Evolutionary conservation across 108 stramenopile genomes (phyloP).

Genomic region (Cyclostephanos tholiformis): DNA sequence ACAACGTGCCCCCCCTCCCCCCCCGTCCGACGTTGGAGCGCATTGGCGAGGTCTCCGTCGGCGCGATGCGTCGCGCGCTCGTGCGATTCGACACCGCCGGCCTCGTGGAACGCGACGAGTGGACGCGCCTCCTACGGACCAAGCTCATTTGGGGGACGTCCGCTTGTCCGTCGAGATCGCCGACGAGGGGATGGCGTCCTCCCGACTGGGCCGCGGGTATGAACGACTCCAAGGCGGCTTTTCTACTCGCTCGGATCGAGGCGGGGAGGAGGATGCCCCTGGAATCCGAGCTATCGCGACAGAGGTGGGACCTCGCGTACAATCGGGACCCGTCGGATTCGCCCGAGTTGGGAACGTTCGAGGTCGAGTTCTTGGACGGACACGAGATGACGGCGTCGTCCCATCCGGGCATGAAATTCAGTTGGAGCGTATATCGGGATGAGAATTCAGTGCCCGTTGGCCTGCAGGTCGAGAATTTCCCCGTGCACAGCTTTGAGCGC

Average conservation of each 20-base stretch:
- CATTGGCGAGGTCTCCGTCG: not conserved
- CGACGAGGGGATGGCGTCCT: not conserved
- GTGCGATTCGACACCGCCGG: not conserved
- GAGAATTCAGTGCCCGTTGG: not conserved
- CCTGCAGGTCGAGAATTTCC: not conserved
- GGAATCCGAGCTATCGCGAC: not conserved
- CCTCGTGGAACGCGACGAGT: not conserved
- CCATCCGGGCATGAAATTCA: not conserved
- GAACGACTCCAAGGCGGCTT: not conserved
- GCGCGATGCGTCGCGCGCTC: no score
- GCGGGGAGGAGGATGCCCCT: no score
- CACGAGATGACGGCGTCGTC: not conserved
- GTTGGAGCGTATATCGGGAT: not conserved
- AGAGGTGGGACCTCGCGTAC: not conserved
- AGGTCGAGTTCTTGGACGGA: not conserved
- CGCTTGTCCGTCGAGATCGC: not conserved
- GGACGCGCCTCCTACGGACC: not conserved
- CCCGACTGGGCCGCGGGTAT: not conserved
- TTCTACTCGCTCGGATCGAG: not conserved
- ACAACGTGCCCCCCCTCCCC: not conserved
- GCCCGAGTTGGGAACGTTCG: not conserved
- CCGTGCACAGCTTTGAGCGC: not conserved
- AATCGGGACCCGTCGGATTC: not conserved
- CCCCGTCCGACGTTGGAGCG: not conserved
- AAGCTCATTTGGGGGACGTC: not conserved